Conservation (phyloP, 176 grass and related monocot species). For the Tuctoria greenei region DNA sequence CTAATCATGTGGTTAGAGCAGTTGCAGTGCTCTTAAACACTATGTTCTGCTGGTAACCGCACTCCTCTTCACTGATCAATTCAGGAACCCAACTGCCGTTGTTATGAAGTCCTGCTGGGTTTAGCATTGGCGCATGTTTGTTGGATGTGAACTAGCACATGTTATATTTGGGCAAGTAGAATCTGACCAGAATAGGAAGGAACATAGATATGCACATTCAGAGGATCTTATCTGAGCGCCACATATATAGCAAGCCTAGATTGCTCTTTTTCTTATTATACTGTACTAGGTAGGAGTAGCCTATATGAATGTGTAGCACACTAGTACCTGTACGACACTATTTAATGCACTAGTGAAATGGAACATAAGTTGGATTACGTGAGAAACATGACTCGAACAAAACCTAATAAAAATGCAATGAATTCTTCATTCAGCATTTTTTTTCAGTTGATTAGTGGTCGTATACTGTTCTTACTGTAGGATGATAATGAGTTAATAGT, state of each 20-base stretch:
- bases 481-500: neutral
- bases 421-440: neutral
- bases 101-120: neutral
- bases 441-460: neutral
- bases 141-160: neutral
- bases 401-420: neutral
- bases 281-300: conserved; percentile 17
- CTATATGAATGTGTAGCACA: conserved; percentile 34
- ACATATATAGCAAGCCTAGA: conserved; percentile 46
- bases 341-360: conserved; percentile 32
- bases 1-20: neutral
- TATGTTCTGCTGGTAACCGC: neutral
- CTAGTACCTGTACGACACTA: conserved; percentile 22
- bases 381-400: neutral
- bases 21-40: neutral
- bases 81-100: neutral
- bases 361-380: neutral
- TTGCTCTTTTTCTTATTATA: conserved; percentile 43
- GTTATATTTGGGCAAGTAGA: conserved; percentile 31
- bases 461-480: neutral
- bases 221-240: conserved; percentile 43
- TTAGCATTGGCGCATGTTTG: neutral
- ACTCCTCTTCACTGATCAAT: neutral
- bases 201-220: conserved; percentile 38
- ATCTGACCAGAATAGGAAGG: conserved; percentile 57